Conservation (phyloP, 202 grass and related monocot genomes). For the Hordeum pubiflorum region DNA sequence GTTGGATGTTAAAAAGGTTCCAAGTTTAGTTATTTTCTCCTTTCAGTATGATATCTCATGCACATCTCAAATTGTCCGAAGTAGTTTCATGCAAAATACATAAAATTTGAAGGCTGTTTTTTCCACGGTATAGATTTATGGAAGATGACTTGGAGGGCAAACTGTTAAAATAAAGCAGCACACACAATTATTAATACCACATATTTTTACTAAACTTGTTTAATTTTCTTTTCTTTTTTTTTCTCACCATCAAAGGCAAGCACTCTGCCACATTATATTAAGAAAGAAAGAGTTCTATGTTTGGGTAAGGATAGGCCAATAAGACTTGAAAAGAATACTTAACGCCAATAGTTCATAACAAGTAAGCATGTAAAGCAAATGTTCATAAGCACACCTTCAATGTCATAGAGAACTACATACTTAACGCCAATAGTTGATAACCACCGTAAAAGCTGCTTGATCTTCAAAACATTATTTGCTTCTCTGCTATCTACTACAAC, state of each 20-base stretch:
- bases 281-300: not conserved
- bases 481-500: slow-evolving; percentile 63
- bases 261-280: not conserved
- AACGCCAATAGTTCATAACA: not conserved
- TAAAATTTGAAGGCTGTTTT: not conserved
- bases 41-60: not conserved
- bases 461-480: slow-evolving; percentile 42
- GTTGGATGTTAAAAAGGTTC: not conserved
- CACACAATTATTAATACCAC: not conserved
- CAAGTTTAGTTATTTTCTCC: not conserved
- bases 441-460: slow-evolving; percentile 56
- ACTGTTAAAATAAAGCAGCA: not conserved
- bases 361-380: slow-evolving; percentile 9
- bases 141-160: not conserved
- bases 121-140: not conserved
- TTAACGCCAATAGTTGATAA: slow-evolving; percentile 40
- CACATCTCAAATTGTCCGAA: not conserved
- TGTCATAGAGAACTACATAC: slow-evolving; percentile 61
- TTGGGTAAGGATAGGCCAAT: not conserved
- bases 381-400: slow-evolving; percentile 44
- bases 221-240: not conserved
- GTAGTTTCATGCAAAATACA: not conserved
- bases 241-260: not conserved
- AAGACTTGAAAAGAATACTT: not conserved
- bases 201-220: not conserved